These are phyloP conservation scores for Solanum hybrid DNA, from an alignment of 305 asterid species.

Conservation along the genomic window DNA sequence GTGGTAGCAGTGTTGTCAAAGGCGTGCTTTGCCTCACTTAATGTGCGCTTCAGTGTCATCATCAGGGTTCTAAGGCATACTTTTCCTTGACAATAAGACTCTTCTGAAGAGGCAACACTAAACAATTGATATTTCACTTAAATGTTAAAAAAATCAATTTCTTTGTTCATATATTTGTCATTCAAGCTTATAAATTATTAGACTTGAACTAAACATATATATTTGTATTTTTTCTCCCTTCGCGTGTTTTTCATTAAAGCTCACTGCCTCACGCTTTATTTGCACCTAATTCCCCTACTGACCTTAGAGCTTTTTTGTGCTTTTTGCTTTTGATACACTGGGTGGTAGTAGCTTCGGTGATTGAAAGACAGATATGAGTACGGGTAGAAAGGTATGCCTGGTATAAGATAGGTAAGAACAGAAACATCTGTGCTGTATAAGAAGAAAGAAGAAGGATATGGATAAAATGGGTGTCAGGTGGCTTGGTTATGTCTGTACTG, in stretches of 20 bases:
- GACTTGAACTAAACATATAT: background rate
- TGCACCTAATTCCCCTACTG: background rate
- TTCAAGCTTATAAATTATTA: background rate
- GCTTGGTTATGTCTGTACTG: background rate
- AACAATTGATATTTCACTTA: background rate
- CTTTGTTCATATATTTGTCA: background rate
- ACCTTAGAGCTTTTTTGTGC: background rate
- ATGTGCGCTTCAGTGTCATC: background rate
- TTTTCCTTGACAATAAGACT: background rate
- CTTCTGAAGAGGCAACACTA: background rate
- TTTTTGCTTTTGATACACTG: background rate
- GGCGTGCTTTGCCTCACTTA: background rate
- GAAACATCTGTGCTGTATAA: background rate
- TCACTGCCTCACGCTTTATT: background rate
- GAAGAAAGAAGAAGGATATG: background rate
- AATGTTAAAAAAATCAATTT: background rate
- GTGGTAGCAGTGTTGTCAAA: background rate
- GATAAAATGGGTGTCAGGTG: background rate
- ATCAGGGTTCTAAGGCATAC: background rate
- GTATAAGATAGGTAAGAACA: background rate
- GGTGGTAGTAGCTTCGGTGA: background rate
- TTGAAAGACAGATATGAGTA: background rate
- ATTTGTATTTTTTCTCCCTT: background rate
- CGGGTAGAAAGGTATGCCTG: background rate
- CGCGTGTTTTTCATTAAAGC: background rate